Conservation (phyloP, 108 stramenopile genomes). For the Nannochloropsis gaditana region DNA sequence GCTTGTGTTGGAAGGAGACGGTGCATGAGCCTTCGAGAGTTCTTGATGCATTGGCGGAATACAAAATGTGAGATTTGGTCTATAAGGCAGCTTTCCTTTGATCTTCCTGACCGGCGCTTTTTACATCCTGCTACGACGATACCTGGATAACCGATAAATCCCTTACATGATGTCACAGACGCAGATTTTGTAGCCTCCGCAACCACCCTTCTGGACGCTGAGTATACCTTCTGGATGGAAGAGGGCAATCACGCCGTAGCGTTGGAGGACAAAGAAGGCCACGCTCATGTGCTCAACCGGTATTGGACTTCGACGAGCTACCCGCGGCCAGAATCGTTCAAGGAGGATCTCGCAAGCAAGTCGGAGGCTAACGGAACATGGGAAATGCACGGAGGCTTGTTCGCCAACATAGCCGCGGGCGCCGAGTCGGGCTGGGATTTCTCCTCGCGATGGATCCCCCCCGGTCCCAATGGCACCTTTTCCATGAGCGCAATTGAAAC, state of each 20-base stretch:
- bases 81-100: no score
- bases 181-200: background rate
- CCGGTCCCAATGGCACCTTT: slow-evolving; percentile 14
- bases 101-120: no score
- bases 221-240: slow-evolving; percentile 54
- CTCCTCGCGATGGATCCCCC: slow-evolving; percentile 54
- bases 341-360: slow-evolving; percentile 24
- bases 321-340: slow-evolving; percentile 47
- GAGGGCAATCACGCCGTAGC: slow-evolving; percentile 28
- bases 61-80: no score
- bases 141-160: no score
- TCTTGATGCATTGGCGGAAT: no score
- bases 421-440: slow-evolving; percentile 61
- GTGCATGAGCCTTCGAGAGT: no score
- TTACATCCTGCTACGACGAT: no score
- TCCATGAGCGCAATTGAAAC: slow-evolving; percentile 28
- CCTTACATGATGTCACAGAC: background rate
- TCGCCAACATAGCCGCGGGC: slow-evolving; percentile 43
- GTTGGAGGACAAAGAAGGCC: slow-evolving; percentile 25
- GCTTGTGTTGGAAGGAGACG: background rate
- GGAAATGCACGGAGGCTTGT: background rate
- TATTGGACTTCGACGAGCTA: slow-evolving; percentile 26
- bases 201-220: slow-evolving; percentile 25
- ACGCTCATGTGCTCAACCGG: slow-evolving; percentile 40
- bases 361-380: background rate